phyloP scores from a whole-genome alignment of 2,329 filamentous ascomycete genomes.

The Fusarium nematophilum region DNA sequence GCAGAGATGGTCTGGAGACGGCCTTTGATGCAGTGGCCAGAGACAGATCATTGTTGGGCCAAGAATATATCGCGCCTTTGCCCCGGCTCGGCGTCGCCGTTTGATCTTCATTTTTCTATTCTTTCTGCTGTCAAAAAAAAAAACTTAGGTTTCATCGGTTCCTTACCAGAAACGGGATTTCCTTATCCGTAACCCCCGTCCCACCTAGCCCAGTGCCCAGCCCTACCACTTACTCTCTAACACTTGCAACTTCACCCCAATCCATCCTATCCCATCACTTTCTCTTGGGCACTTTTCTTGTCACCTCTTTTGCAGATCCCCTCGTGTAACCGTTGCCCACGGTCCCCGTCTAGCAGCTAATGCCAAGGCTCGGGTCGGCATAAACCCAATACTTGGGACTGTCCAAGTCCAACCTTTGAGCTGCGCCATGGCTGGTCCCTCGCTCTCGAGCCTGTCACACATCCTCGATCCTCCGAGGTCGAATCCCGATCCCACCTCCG shows the following conservation, averaged over 20 bases:
- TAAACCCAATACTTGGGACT: not conserved
- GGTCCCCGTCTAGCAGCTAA: not conserved
- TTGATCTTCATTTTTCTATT: not conserved
- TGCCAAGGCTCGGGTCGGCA: not conserved
- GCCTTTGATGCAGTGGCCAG: no score
- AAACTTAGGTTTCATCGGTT: not conserved
- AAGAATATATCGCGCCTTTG: not conserved
- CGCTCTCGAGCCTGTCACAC: slow-evolving; percentile 44
- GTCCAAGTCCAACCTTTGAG: slow-evolving; percentile 11
- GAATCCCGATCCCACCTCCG: slow-evolving; percentile 13
- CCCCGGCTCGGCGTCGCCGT: not conserved
- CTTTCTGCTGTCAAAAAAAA: not conserved
- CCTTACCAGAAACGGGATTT: not conserved
- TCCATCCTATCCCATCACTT: no score
- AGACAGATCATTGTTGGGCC: no score
- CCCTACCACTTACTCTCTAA: slow-evolving; percentile 2
- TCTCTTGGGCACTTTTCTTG: no score
- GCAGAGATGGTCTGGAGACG: no score
- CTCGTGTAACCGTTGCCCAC: no score
- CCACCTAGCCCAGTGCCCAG: slow-evolving; percentile 1
- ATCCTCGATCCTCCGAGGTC: slow-evolving; percentile 47
- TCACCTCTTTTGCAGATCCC: not conserved
- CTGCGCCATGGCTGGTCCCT: slow-evolving; percentile 47
- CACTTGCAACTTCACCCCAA: not conserved
- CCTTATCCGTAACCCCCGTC: slow-evolving; percentile 6